Evolutionary conservation across 2,329 filamentous ascomycete species (phyloP).

Genomic region (Onygenales sp.): DNA sequence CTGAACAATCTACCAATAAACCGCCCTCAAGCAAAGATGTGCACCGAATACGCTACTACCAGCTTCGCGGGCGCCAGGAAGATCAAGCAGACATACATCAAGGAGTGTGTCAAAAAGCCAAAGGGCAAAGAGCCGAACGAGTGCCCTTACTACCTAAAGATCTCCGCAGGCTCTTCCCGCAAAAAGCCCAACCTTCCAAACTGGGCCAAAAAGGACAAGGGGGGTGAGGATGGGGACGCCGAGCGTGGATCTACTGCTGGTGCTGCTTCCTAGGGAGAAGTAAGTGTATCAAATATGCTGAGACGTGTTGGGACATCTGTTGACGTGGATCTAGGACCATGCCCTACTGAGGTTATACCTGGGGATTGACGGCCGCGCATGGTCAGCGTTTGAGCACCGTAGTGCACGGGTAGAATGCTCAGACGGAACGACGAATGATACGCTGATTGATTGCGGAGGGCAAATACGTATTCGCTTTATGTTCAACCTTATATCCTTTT

Average conservation of each 20-base stretch:
- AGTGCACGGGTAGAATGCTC: too few species aligned
- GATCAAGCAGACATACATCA: not conserved
- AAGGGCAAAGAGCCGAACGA: not conserved
- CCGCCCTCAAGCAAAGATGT: not conserved
- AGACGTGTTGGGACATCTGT: too few species aligned
- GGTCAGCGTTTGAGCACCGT: too few species aligned
- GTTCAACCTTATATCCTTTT: constrained; percentile 10
- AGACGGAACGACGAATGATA: not conserved
- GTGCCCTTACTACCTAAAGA: not conserved
- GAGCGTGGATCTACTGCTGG: too few species aligned
- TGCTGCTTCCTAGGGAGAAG: too few species aligned
- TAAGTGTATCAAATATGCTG: too few species aligned
- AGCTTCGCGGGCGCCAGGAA: not conserved
- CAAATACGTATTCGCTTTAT: constrained; percentile 10
- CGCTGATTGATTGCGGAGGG: not conserved
- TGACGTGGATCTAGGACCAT: not conserved
- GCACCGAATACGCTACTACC: not conserved
- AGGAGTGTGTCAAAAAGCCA: not conserved
- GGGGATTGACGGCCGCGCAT: too few species aligned
- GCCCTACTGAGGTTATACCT: not conserved
- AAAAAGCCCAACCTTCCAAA: not conserved
- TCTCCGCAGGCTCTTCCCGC: not conserved
- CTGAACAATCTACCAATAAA: not conserved
- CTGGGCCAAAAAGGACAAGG: not conserved
- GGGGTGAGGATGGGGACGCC: not conserved